phyloP scores from a whole-genome alignment of 2,329 filamentous ascomycete genomes.

The Periconia sp. region DNA sequence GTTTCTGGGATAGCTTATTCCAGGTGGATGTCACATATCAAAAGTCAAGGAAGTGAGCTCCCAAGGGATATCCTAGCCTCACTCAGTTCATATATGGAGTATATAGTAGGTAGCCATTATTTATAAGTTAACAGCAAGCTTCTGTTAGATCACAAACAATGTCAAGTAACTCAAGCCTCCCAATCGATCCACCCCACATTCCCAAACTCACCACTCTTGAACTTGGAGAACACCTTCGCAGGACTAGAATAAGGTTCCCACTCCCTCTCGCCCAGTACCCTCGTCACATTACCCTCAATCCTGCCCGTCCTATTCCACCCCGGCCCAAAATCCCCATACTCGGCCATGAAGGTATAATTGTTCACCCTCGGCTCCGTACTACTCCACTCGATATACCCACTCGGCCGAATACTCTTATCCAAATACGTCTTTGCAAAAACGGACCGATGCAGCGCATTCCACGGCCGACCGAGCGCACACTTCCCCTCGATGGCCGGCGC shows the following conservation, averaged over 20 bases:
- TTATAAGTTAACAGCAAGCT: too few relatives aligned
- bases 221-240: constrained; percentile 40
- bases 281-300: constrained; percentile 50
- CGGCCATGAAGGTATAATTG: constrained; percentile 60
- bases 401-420: constrained; percentile 59
- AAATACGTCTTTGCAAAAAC: constrained; percentile 63
- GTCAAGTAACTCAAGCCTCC: constrained; percentile 12
- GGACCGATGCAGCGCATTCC: constrained; percentile 64
- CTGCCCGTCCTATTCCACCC: constrained; percentile 61
- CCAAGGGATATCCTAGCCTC: too few relatives aligned
- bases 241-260: constrained; percentile 29
- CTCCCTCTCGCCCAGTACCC: constrained; percentile 51
- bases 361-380: constrained; percentile 48
- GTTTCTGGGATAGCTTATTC: constrained; percentile 48
- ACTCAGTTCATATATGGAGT: too few relatives aligned
- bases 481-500: constrained; percentile 45
- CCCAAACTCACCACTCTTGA: constrained; percentile 48
- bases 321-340: constrained; percentile 59
- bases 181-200: constrained; percentile 59
- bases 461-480: constrained; percentile 67
- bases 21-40: constrained; percentile 49
- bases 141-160: too few relatives aligned
- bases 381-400: constrained; percentile 64
- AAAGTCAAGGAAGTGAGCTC: constrained; percentile 39
- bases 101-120: too few relatives aligned